Base-by-base conservation (phyloP, 371 early-diverging fungal genomes). In the Amoeboaphelidium protococcarum region DNA sequence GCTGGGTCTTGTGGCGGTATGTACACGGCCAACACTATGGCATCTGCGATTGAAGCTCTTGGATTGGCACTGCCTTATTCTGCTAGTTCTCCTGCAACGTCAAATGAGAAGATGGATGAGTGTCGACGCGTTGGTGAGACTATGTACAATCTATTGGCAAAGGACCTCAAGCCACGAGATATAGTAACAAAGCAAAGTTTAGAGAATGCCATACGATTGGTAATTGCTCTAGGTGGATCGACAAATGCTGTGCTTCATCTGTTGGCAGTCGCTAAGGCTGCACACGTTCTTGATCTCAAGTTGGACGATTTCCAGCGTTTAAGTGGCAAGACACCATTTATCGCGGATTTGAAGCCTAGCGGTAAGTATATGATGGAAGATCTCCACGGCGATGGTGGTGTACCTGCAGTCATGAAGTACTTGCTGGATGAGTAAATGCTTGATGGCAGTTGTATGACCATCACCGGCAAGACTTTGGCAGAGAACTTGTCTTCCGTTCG, bases 21-120 rank as follows among this genome's bases (percentile, higher is more conserved):
- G 91, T 94, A 89, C 63, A 94, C 95, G 43, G 95, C 95, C 48
- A 94, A 94, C 57, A 90, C 91, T 16, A 83, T 94, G 89, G 82
- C 91, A 6, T 74, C 77, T 50, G 87, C 87, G 26, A 85, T 86
- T 48, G 95, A 94, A 62, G 81, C 91, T 19, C 73, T 94, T 77
- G 95, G 95, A 48, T 82, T 94, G 80, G 66, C 81, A 13, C 69
- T 94, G 19, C 95, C 95, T 31, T 85, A 82, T 71, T 77, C 78
- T 51, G 83, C 90, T 4, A 85, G 85, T 26, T 79, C 69, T 13
- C 91, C 90, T 4, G 95, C 95, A 2, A 73, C 64, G 48, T 73
- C 80, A 56, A 75, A 79, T 16, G 70, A 65, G 37, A 94, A 94
- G 65, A 52, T 74, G 40, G 67, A 78, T 37, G 95, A 94, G 67